Base-by-base conservation (phyloP, 2,329 filamentous ascomycete genomes). In the Colletotrichum sp. region DNA sequence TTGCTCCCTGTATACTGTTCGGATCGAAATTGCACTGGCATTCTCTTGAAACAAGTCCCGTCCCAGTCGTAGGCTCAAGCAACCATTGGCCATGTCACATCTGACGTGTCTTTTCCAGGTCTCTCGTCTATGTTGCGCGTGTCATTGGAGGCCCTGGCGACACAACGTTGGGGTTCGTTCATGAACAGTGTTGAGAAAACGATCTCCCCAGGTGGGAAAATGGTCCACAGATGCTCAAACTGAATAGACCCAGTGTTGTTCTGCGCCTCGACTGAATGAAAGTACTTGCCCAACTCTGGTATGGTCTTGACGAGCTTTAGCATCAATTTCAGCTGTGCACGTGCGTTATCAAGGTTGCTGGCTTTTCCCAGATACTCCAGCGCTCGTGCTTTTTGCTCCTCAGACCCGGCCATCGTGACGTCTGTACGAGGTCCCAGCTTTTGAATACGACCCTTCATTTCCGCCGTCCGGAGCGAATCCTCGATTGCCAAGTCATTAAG, bases 151-250 rank as follows among this genome's bases (percentile, higher is more conserved):
- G 32, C 63, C 36, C 32, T 52, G 24, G 32, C 36, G 8, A 66
- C 52, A 26, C 32, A 66, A 8, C 32, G 15, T 8, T 66, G 63
- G 8, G 36, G 63, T 39, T 66, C 18, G 15, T 82, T 79, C 67
- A 78, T 82, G 76, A 86, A 87, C 63, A 84, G 82, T 10, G 81
- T 79, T 1, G 85, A 83, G 68, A 86, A 85, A 5, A 90, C 79
- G 5, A 83, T 83, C 52, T 81, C 83, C 1, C 86, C 87, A 1
- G 89, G 89, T 60, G 86, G 84, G 79, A 90, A 89, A 21, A 91
- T 85, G 15, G 87, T 87, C 89, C 88, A 90, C 9, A 88, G 82
- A 65, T 91, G 86, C 12, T 87, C 84, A 69, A 88, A 91, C 0
- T 66, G 36, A 16, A 66, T 28, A 28, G 13, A 66, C 8, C 36